phyloP scores from a whole-genome alignment of 2,329 filamentous ascomycete species.

The Clonostachys byssicola region DNA sequence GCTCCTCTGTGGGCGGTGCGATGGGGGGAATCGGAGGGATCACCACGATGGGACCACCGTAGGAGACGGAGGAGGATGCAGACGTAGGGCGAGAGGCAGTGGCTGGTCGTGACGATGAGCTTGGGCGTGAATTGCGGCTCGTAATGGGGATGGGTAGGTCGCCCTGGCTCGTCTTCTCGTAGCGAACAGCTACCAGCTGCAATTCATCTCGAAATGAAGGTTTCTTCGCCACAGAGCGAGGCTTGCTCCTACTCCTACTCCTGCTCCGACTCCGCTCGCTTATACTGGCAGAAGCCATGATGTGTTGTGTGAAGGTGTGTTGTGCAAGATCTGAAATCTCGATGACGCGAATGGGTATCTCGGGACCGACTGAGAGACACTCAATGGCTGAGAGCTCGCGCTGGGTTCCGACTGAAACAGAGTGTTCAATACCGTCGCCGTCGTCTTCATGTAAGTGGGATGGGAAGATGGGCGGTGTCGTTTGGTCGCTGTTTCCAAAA shows the following conservation, averaged over 20 bases:
- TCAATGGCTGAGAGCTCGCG: too few species aligned
- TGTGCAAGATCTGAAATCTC: too few species aligned
- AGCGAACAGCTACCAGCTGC: conserved; percentile 49
- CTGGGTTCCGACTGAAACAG: too few species aligned
- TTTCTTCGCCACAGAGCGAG: conserved; percentile 24
- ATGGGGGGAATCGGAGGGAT: conserved; percentile 21
- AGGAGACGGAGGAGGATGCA: conserved; percentile 1
- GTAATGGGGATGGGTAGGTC: conserved; percentile 46
- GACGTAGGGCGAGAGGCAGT: conserved; percentile 4
- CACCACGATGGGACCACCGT: conserved; percentile 19
- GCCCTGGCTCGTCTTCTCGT: conserved; percentile 47
- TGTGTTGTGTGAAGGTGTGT: neutral
- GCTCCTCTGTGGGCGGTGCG: conserved; percentile 44
- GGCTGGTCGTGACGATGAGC: conserved; percentile 9
- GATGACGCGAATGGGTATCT: too few species aligned
- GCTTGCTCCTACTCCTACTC: conserved; percentile 12
- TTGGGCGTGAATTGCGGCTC: conserved; percentile 27
- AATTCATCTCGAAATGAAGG: conserved; percentile 40
- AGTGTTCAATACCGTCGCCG: too few species aligned
- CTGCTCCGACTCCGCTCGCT: conserved; percentile 35
- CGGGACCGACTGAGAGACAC: too few species aligned
- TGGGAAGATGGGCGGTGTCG: too few species aligned
- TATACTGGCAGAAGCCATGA: neutral
- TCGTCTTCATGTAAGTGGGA: too few species aligned
- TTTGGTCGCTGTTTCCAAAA: too few species aligned